phyloP scores from a whole-genome alignment of 2,329 filamentous ascomycete species.

The Botryotinia narcissicola region DNA sequence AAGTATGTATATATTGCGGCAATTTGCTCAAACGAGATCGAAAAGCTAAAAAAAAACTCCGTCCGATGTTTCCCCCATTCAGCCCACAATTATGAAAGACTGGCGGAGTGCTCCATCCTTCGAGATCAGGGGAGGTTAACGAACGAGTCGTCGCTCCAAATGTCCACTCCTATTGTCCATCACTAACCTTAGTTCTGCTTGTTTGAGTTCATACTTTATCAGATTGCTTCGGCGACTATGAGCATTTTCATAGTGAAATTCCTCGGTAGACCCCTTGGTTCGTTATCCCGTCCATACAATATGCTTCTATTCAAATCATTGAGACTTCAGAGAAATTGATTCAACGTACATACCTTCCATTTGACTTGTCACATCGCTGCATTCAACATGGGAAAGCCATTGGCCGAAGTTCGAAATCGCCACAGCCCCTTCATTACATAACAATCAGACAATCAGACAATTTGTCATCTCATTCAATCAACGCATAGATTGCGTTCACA shows the following conservation, averaged over 20 bases:
- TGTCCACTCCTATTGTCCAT: neutral
- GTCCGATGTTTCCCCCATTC: constrained; percentile 6
- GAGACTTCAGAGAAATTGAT: too few species aligned
- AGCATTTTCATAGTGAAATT: neutral
- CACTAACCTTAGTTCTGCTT: neutral
- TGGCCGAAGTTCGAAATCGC: too few species aligned
- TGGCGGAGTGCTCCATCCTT: neutral
- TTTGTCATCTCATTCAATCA: neutral
- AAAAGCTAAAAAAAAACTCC: neutral
- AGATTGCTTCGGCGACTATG: neutral
- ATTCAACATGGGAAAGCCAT: neutral
- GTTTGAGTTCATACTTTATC: neutral
- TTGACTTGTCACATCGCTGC: neutral
- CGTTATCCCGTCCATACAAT: neutral
- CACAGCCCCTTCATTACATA: neutral
- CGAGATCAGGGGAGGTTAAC: neutral
- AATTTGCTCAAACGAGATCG: neutral
- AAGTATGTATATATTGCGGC: neutral
- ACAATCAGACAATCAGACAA: neutral
- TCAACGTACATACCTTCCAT: neutral
- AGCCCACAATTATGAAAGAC: neutral
- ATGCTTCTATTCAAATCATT: neutral
- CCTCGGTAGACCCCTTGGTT: neutral
- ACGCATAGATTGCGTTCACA: neutral
- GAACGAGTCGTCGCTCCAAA: neutral